Conservation (phyloP, 768 basidiomycete genomes). For the Inosperma sp. region DNA sequence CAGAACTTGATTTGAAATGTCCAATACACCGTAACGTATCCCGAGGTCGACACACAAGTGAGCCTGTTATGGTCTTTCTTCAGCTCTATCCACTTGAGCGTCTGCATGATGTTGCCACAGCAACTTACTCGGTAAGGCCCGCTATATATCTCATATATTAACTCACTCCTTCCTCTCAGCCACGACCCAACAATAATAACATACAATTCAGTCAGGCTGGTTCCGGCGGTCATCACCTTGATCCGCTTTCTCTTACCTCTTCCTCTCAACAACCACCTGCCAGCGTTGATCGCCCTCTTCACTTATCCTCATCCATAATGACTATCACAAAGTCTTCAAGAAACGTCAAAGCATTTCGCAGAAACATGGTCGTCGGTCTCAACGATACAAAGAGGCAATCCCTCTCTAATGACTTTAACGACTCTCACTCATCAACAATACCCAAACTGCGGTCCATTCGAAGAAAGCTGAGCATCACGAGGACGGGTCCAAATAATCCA, state of each 20-base stretch:
- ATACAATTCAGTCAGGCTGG: too few species aligned
- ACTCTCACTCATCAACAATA: conserved; percentile 7
- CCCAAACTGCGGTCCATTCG: conserved; percentile 32
- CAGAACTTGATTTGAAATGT: conserved; percentile 37
- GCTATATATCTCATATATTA: neutral
- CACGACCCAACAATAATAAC: neutral
- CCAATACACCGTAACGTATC: neutral
- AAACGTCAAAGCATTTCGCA: conserved; percentile 15
- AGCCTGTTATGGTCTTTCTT: neutral
- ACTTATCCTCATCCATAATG: conserved; percentile 5
- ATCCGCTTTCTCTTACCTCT: conserved; percentile 13
- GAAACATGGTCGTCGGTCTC: conserved; percentile 14
- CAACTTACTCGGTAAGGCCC: conserved; percentile 16
- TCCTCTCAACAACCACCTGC: conserved; percentile 2
- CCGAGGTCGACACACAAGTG: neutral
- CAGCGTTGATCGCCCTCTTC: conserved; percentile 20
- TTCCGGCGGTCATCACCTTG: conserved; percentile 1
- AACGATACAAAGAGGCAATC: conserved; percentile 8
- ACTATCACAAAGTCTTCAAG: conserved; percentile 11
- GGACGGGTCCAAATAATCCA: neutral
- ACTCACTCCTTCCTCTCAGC: neutral
- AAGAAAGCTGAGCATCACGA: conserved; percentile 29
- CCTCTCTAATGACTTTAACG: conserved; percentile 6
- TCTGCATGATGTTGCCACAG: conserved; percentile 18
- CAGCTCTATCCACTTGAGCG: neutral